Base-by-base conservation (phyloP, 306 rosid genomes). In the Vigna mungo region DNA sequence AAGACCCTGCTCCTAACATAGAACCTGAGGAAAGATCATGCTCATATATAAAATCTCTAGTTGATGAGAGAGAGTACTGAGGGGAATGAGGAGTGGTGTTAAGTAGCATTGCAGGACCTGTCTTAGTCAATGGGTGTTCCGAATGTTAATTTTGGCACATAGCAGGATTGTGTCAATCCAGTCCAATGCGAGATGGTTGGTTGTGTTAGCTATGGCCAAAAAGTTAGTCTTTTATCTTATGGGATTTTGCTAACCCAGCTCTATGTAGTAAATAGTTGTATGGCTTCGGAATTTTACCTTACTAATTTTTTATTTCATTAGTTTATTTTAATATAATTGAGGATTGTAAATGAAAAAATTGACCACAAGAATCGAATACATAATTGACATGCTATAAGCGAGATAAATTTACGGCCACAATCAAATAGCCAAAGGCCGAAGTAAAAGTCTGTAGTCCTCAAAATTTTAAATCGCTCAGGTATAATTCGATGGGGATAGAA, bases 51-150 rank as follows among this genome's bases (percentile, higher is more conserved):
- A 95, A 92, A 77, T 83, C 97, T 61, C 58, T 89, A 77, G 97
- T 74, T 41, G 93, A 92, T 37, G 96, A 88, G 70, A 85, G 91
- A 80, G 97, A 87, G 32, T 95, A 85, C 88, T 71, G 91, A 86
- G 48, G 2, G 53, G 10, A 8, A 41, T 41, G 44, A 39, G 11
- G 11, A 7, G 44, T 7, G 2, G 36, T 34, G 37, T 34, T 34
- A 34, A 34, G 37, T 34, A 0, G 36, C 6, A 30, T 34, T 34
- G 89, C 76, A 85, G 89, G 81, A 85, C 80, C 58, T 80, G 85
- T 81, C 61, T 66, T 89, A 70, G 12, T 10, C 14, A 18, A 9
- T 25, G 17, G 32, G 15, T 17, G 68, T 86, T 75, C 70, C 81
- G 87, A 83, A 85, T 87, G 79, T 20, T 91, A 86, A 87, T 59